Conservation (phyloP, 352 stramenopile species). For the Globisporangium spinosum region DNA sequence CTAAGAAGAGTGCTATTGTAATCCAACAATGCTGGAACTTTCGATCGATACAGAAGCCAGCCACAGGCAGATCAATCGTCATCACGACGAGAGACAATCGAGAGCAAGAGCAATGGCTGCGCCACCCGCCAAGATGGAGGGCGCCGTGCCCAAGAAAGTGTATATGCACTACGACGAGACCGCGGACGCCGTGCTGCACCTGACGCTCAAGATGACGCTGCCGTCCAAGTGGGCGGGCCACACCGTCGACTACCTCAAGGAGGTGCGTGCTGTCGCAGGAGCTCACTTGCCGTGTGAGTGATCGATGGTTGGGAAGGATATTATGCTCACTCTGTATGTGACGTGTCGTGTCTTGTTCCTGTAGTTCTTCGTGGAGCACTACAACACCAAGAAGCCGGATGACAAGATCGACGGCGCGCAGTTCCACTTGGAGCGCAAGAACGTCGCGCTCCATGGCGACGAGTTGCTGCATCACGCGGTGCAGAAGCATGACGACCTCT, state of each 20-base stretch:
- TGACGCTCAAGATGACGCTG: constrained; percentile 88
- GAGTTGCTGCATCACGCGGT: constrained; percentile 76
- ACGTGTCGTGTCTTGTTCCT: neutral
- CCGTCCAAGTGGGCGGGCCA: constrained; percentile 83
- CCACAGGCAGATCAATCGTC: neutral
- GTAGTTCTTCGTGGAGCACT: constrained; percentile 89
- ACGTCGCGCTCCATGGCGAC: constrained; percentile 54
- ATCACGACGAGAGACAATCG: neutral
- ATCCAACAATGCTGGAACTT: neutral
- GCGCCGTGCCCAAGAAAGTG: constrained; percentile 82
- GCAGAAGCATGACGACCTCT: constrained; percentile 86
- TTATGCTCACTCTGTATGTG: neutral
- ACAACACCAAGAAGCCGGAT: constrained; percentile 87
- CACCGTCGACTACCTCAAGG: constrained; percentile 79
- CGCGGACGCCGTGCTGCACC: constrained; percentile 45
- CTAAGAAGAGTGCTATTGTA: neutral
- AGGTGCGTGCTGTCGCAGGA: constrained; percentile 27
- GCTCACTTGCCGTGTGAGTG: neutral
- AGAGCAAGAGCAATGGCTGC: constrained; percentile 21
- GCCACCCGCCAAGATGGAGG: constrained; percentile 62
- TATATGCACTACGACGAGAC: constrained; percentile 87
- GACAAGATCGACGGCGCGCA: constrained; percentile 44
- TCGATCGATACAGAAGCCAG: neutral
- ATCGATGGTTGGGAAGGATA: neutral
- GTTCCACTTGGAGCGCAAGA: constrained; percentile 77